Conservation (phyloP, 2,329 filamentous ascomycete species). For the Penicillium sp. region DNA sequence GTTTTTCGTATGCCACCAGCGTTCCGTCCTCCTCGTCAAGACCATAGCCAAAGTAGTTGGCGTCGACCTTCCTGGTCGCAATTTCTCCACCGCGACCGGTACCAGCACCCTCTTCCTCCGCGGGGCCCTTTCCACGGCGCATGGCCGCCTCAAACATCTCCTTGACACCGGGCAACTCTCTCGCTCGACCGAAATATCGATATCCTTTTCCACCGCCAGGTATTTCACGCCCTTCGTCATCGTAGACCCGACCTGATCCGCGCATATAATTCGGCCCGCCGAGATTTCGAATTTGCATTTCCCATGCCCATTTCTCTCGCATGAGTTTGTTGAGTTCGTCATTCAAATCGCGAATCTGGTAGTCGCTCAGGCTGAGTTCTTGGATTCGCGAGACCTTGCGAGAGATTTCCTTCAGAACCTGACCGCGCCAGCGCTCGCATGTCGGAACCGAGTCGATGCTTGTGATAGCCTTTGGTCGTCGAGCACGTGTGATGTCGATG, state of each 20-base stretch:
- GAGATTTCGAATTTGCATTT: conserved; percentile 90
- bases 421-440: conserved; percentile 97
- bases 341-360: conserved; percentile 95
- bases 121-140: conserved; percentile 63
- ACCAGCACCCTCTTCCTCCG: conserved; percentile 70
- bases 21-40: conserved; percentile 87
- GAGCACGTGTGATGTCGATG: conserved; percentile 86
- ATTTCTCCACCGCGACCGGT: conserved; percentile 46
- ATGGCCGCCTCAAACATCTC: conserved; percentile 87
- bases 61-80: conserved; percentile 74
- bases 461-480: conserved; percentile 89
- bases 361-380: conserved; percentile 87
- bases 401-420: conserved; percentile 94
- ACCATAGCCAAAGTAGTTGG: conserved; percentile 94
- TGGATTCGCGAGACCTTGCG: conserved; percentile 97
- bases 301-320: conserved; percentile 99
- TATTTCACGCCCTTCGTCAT: conserved; percentile 75
- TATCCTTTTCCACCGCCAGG: conserved; percentile 80
- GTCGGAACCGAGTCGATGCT: conserved; percentile 79
- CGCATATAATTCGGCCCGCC: conserved; percentile 98
- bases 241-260: conserved; percentile 69
- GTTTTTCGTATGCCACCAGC: conserved; percentile 77
- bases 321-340: conserved; percentile 99
- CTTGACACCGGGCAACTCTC: conserved; percentile 90
- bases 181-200: conserved; percentile 88